These are phyloP conservation scores for Peniophora sp. DNA, from an alignment of 1,284 basidiomycete species.

Conservation along the genomic window DNA sequence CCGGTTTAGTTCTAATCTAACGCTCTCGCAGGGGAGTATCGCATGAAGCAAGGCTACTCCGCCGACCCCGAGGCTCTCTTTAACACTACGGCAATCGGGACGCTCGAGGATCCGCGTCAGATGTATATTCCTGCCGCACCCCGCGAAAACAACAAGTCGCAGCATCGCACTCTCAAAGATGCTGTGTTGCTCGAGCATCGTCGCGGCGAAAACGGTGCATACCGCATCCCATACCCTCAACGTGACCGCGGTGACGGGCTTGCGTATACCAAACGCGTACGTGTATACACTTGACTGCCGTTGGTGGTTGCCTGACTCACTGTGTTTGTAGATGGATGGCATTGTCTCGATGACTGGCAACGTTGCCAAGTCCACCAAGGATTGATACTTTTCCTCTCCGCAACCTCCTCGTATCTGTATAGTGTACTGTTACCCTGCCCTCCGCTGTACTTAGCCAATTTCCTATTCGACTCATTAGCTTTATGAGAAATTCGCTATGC, in stretches of 20 bases:
- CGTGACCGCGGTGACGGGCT: slow-evolving; percentile 9
- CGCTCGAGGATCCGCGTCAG: background rate
- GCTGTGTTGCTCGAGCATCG: background rate
- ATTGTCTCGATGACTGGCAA: too few species aligned
- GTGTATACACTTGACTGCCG: background rate
- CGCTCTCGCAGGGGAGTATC: slow-evolving; percentile 7
- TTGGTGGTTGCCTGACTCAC: slow-evolving; percentile 1
- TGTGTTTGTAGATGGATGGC: background rate
- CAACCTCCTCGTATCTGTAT: too few species aligned
- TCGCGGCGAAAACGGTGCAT: slow-evolving; percentile 4
- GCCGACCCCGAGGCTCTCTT: background rate
- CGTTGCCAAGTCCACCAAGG: too few species aligned
- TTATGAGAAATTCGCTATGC: too few species aligned
- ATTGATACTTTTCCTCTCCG: too few species aligned
- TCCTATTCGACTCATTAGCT: too few species aligned
- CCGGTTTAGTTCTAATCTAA: background rate
- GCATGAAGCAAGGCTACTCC: slow-evolving; percentile 3
- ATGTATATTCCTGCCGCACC: background rate
- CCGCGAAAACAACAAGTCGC: slow-evolving; percentile 3
- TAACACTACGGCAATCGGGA: background rate
- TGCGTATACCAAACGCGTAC: slow-evolving; percentile 8
- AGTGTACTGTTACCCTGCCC: too few species aligned
- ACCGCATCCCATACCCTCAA: slow-evolving; percentile 5
- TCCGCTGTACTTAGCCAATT: too few species aligned
- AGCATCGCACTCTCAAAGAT: slow-evolving; percentile 4